Evolutionary conservation across 2,329 filamentous ascomycete species (phyloP), one percentile per base, ranked within the genome.

Genomic region (Cladosporium austrohemisphaericum): DNA sequence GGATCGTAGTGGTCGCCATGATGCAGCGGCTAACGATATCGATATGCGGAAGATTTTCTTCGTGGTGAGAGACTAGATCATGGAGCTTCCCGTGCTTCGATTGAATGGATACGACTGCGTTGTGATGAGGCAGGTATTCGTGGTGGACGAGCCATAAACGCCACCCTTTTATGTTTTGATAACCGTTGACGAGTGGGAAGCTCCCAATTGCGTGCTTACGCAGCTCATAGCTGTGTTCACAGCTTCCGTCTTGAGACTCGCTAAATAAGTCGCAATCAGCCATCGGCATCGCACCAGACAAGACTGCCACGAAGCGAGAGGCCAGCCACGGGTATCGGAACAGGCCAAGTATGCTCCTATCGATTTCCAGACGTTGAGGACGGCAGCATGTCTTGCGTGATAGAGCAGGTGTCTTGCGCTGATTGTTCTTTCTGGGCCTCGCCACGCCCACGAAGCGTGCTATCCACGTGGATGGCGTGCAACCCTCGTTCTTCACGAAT

Each of bases 1-100:
- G 45, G 25, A 49, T 41, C 3, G 45, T 41, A 13, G 36, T 41
- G 9, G 45, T 49, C 13, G 45, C 35, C 45, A 49, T 49, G 36
- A 20, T 41, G 38, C 9, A 16, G 14, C 8, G 16, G 25, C 25
- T 11, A 26, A 26, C 25, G 11, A 26, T 6, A 6, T 6, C 25
- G 25, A 11, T 6, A 26, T 26, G 25, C 11, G 25, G 11, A 26
- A 6, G 25, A 26, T 26, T 6, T 6, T 11, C 11, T 26, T 26
- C n/a, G n/a, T n/a, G n/a, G n/a, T n/a, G n/a, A n/a, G n/a, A n/a
- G n/a, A n/a, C n/a, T n/a, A n/a, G n/a, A n/a, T n/a, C n/a, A n/a
- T n/a, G n/a, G n/a, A n/a, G n/a, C n/a, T n/a, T n/a, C n/a, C n/a
- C n/a, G 16, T 32, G 9, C 4, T 6, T n/a, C n/a, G 8, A n/a